A percentile compares a stretch with the other conserved stretches of the same genome.
These are phyloP conservation scores for Alternaria arborescens DNA, from an alignment of 2,329 filamentous ascomycete genomes.

Conservation along the genomic window DNA sequence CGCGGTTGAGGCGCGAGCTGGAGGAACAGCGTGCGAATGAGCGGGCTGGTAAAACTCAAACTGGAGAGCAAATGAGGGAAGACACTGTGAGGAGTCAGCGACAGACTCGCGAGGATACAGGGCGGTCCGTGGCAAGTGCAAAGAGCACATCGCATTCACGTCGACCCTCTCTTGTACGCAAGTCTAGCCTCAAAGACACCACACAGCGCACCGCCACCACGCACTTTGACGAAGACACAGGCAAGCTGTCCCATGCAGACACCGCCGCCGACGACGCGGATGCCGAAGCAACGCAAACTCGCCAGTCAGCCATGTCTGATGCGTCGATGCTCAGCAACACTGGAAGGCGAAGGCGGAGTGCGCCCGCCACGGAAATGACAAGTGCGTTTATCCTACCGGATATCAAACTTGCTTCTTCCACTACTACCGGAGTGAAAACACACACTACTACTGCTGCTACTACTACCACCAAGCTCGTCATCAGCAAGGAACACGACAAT, in stretches of 20 bases:
- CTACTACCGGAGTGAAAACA: too few species aligned
- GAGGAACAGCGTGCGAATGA: slow-evolving; percentile 63
- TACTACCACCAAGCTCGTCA: neutral
- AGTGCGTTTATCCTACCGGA: slow-evolving; percentile 72
- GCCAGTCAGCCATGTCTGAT: slow-evolving; percentile 36
- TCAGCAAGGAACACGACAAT: slow-evolving; percentile 59
- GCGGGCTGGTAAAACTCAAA: slow-evolving; percentile 33
- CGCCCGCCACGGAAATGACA: slow-evolving; percentile 63
- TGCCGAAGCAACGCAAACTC: slow-evolving; percentile 41
- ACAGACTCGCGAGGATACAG: slow-evolving; percentile 52
- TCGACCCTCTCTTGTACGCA: slow-evolving; percentile 57
- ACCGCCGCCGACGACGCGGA: slow-evolving; percentile 15
- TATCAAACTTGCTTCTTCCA: slow-evolving; percentile 60
- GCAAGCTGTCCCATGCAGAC: slow-evolving; percentile 41
- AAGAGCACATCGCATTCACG: slow-evolving; percentile 42
- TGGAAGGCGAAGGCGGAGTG: slow-evolving; percentile 59
- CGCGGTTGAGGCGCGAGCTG: slow-evolving; percentile 62
- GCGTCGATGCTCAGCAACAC: slow-evolving; percentile 59
- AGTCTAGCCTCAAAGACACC: slow-evolving; percentile 64
- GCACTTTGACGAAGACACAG: slow-evolving; percentile 49
- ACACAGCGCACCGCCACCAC: slow-evolving; percentile 50
- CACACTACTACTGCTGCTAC: too few species aligned
- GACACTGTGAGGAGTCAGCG: slow-evolving; percentile 52
- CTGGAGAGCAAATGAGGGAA: slow-evolving; percentile 45
- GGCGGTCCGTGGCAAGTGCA: slow-evolving; percentile 48